phyloP scores from a whole-genome alignment of 2,329 filamentous ascomycete genomes.

The Ophiostoma sp. region DNA sequence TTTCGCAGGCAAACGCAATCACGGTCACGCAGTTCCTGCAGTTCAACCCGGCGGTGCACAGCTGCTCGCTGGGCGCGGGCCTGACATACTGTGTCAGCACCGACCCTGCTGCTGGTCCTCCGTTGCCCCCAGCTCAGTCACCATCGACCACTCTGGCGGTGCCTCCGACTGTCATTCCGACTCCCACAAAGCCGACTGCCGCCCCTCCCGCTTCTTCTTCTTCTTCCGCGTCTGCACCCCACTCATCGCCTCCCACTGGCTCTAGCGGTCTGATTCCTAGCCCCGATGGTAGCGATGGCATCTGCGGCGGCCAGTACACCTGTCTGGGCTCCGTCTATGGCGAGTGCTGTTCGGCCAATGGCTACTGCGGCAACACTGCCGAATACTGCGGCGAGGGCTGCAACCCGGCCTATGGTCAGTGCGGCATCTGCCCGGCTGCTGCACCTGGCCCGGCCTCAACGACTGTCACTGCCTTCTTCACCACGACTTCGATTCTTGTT shows the following conservation, averaged over 20 bases:
- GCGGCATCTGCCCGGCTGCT: constrained; percentile 17
- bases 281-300: constrained; percentile 27
- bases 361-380: constrained; percentile 27
- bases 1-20: constrained; percentile 32
- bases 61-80: constrained; percentile 24
- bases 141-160: neutral
- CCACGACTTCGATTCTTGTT: neutral
- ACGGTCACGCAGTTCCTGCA: constrained; percentile 30
- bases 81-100: constrained; percentile 24
- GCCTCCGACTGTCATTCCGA: neutral
- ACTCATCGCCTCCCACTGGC: neutral
- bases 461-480: constrained; percentile 14
- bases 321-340: constrained; percentile 27
- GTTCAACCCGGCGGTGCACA: constrained; percentile 25
- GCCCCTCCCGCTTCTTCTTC: constrained; percentile 39
- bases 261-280: constrained; percentile 5
- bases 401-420: constrained; percentile 26
- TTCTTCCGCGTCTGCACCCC: constrained; percentile 60
- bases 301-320: constrained; percentile 28
- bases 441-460: neutral
- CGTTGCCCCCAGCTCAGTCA: neutral
- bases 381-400: constrained; percentile 30
- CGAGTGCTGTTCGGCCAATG: constrained; percentile 29
- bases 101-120: neutral
- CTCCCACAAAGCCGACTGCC: neutral